Conservation (phyloP, 192 early-diverging fungal species). For the Geranomyces variabilis region DNA sequence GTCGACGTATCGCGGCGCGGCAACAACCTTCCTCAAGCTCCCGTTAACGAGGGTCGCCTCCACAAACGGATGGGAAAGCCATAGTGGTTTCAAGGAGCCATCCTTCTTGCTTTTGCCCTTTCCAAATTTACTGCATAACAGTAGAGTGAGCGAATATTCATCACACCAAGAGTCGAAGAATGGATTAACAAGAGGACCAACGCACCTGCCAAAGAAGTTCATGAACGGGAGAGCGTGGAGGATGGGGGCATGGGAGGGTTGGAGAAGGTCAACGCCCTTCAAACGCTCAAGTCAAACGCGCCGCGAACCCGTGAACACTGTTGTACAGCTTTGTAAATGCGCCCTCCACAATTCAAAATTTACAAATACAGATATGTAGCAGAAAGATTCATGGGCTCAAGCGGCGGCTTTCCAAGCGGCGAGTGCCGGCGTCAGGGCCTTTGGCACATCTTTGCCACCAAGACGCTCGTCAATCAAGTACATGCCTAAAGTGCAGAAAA, state of each 20-base stretch:
- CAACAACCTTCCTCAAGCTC: conserved; percentile 86
- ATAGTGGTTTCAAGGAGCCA: conserved; percentile 36
- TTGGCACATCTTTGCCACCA: conserved; percentile 11
- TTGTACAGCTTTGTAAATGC: too few relatives aligned
- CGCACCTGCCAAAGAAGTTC: conserved; percentile 46
- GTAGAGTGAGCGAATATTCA: background rate
- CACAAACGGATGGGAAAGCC: conserved; percentile 55
- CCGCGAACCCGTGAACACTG: too few relatives aligned
- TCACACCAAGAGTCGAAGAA: too few relatives aligned
- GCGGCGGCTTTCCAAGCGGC: background rate
- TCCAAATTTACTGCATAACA: conserved; percentile 31
- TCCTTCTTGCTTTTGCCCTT: conserved; percentile 40
- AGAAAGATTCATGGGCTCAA: too few relatives aligned
- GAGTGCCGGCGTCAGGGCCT: conserved; percentile 3
- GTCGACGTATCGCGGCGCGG: conserved; percentile 90
- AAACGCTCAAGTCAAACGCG: too few relatives aligned
- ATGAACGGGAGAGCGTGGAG: background rate
- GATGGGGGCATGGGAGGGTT: too few relatives aligned
- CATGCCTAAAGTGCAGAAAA: conserved; percentile 13
- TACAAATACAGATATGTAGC: too few relatives aligned
- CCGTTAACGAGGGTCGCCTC: conserved; percentile 87
- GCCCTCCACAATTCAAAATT: too few relatives aligned
- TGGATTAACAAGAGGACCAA: too few relatives aligned
- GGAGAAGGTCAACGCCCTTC: too few relatives aligned
- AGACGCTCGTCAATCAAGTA: conserved; percentile 26